A percentile compares a stretch with the other conserved stretches of the same genome.
These are phyloP conservation scores for Suillus cothurnatus DNA, from an alignment of 768 basidiomycete species.

Conservation along the genomic window DNA sequence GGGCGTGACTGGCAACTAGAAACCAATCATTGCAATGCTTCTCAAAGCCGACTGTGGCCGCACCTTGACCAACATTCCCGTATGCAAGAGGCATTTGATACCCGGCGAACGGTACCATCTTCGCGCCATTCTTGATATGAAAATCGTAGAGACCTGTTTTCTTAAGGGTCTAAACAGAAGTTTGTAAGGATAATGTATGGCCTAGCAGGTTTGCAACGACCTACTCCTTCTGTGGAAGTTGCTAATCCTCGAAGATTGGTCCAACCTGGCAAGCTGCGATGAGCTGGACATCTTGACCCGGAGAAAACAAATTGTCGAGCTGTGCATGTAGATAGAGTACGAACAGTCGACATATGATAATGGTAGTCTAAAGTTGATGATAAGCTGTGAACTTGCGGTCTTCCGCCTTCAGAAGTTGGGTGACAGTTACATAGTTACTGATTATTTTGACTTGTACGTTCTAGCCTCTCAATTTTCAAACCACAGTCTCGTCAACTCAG, in stretches of 20 bases:
- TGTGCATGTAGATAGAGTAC: neutral
- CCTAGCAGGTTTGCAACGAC: neutral
- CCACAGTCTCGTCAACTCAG: neutral
- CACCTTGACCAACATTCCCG: conserved; percentile 79
- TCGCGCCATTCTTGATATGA: conserved; percentile 79
- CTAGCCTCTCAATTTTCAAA: neutral
- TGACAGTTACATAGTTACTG: neutral
- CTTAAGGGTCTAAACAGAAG: conserved; percentile 37
- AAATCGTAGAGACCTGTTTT: conserved; percentile 88
- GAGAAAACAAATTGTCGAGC: neutral
- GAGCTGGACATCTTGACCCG: conserved; percentile 4
- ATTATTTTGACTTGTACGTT: neutral
- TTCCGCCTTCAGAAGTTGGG: neutral
- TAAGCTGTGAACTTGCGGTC: conserved; percentile 3
- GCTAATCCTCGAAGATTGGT: conserved; percentile 3
- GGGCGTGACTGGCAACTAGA: conserved; percentile 85
- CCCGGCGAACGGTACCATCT: conserved; percentile 97
- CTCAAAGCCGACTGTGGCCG: conserved; percentile 21
- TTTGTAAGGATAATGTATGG: neutral
- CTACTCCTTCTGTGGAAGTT: conserved; percentile 1
- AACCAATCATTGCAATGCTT: conserved; percentile 11
- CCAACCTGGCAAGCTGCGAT: conserved; percentile 2
- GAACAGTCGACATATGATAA: neutral
- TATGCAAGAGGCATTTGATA: conserved; percentile 94
- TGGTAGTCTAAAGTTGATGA: neutral